Percentiles rank a stretch among this genome's conserved stretches.
Evolutionary conservation across 352 stramenopile species (phyloP).

Genomic region (Albugo laibachii): DNA sequence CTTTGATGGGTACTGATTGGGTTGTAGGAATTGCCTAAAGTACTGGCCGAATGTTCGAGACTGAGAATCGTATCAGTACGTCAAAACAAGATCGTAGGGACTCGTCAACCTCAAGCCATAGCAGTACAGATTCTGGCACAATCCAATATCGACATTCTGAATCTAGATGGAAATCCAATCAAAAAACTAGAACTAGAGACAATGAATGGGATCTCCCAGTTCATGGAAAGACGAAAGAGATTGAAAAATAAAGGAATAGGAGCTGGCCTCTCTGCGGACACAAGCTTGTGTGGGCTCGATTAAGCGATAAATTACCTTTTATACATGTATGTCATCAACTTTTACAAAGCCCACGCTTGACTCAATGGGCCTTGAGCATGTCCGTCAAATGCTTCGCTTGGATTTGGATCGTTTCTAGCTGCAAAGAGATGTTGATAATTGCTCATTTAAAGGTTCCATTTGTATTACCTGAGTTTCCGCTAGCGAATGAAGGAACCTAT

Average conservation of each 20-base stretch:
- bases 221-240: constrained; percentile 47
- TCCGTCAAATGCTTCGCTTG: no score
- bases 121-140: constrained; percentile 24
- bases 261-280: constrained; percentile 46
- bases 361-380: no score
- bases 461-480: no score
- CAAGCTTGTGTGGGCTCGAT: constrained; percentile 65
- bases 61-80: constrained; percentile 56
- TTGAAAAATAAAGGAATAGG: constrained; percentile 80
- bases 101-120: constrained; percentile 19
- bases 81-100: constrained; percentile 22
- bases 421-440: no score
- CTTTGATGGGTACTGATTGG: no score
- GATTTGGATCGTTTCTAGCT: no score
- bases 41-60: constrained; percentile 32
- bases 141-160: constrained; percentile 61
- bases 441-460: no score
- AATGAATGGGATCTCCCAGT: constrained; percentile 61
- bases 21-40: constrained; percentile 13
- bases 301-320: constrained; percentile 6
- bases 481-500: no score
- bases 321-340: no score
- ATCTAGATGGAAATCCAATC: constrained; percentile 63
- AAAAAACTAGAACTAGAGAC: constrained; percentile 51
- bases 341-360: no score